Evolutionary conservation across 2,329 filamentous ascomycete genomes (phyloP).

Genomic region (Aspergillus udagawae): DNA sequence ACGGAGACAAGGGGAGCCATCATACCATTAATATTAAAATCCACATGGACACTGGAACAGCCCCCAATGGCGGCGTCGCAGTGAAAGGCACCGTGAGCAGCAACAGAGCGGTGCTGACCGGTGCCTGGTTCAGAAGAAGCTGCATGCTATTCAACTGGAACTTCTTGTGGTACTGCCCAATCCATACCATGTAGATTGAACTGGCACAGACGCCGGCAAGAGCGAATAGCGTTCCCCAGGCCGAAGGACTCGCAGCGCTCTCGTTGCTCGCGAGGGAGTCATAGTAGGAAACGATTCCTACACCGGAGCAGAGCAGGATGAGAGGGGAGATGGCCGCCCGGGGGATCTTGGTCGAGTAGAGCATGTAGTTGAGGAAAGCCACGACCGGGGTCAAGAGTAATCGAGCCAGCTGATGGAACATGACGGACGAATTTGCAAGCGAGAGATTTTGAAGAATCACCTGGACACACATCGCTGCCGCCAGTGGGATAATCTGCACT

Average conservation of each 20-base stretch:
- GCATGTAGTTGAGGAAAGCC: conserved; percentile 15
- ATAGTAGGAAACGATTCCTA: conserved; percentile 19
- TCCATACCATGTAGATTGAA: conserved; percentile 18
- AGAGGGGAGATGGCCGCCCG: conserved; percentile 12
- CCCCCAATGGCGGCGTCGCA: conserved; percentile 10
- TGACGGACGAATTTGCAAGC: conserved; percentile 18
- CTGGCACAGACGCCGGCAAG: conserved; percentile 17
- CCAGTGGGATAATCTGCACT: conserved; percentile 15
- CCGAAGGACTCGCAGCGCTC: conserved; percentile 10
- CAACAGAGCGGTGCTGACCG: conserved; percentile 15
- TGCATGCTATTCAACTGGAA: conserved; percentile 20
- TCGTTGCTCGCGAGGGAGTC: conserved; percentile 12
- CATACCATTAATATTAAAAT: conserved; percentile 13
- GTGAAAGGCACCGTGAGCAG: conserved; percentile 15
- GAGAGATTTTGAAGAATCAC: conserved; percentile 20
- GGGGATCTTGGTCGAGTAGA: conserved; percentile 16
- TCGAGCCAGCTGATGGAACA: conserved; percentile 20
- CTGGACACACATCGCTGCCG: conserved; percentile 19
- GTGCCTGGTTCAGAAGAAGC: conserved; percentile 19
- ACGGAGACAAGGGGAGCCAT: no score
- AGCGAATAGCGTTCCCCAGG: conserved; percentile 14
- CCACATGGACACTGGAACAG: conserved; percentile 16
- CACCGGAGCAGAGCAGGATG: conserved; percentile 14
- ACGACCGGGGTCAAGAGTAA: conserved; percentile 17
- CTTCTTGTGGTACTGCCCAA: conserved; percentile 16